Evolutionary conservation across 2,329 filamentous ascomycete species (phyloP).

Genomic region (Coniochaeta sp.): DNA sequence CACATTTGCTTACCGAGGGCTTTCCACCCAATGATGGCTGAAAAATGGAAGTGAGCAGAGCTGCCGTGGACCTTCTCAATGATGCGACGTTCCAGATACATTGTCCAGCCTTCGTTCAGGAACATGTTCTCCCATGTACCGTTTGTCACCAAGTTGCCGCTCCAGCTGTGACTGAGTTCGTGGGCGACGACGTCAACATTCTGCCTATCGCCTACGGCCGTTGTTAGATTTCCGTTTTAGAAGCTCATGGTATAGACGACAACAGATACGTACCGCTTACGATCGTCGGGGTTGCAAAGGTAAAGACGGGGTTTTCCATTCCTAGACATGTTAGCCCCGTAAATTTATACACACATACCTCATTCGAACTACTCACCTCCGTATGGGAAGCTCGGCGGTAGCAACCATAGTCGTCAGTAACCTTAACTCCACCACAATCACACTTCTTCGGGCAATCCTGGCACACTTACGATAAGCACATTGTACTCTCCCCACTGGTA

Average conservation of each 20-base stretch:
- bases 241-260: too few species aligned
- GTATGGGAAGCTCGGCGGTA: conserved; percentile 87
- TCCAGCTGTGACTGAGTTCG: conserved; percentile 73
- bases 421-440: not conserved
- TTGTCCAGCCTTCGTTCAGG: conserved; percentile 82
- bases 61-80: conserved; percentile 72
- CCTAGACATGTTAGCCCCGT: conserved; percentile 39
- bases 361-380: conserved; percentile 51
- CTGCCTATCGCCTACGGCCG: conserved; percentile 52
- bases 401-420: conserved; percentile 11
- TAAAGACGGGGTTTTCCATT: conserved; percentile 92
- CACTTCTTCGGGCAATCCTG: not conserved
- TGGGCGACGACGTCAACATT: conserved; percentile 97
- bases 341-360: not conserved
- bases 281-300: conserved; percentile 90
- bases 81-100: conserved; percentile 85
- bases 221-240: too few species aligned
- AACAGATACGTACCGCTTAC: conserved; percentile 67
- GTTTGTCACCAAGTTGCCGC: conserved; percentile 75
- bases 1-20: conserved; percentile 47
- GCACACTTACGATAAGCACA: conserved; percentile 54
- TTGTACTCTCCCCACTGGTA: conserved; percentile 97
- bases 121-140: conserved; percentile 68
- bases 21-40: conserved; percentile 94
- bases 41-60: conserved; percentile 83